Base-by-base conservation (phyloP, 768 basidiomycete species). In the Polyporus arcularius region DNA sequence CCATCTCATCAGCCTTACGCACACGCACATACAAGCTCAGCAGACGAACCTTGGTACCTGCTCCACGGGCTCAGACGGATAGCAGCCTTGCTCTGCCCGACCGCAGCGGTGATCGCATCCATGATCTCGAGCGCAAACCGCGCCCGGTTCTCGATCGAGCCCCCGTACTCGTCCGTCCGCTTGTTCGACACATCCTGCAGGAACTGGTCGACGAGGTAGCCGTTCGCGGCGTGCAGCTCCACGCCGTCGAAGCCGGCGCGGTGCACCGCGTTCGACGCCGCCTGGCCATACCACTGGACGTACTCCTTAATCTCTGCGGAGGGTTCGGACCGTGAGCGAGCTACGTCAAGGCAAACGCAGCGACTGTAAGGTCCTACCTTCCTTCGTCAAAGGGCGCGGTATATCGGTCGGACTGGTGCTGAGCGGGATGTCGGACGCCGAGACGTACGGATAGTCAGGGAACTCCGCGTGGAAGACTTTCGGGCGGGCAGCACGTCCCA, bases 141-240 rank as follows among this genome's bases (percentile, higher is more conserved):
- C 2, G 70, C 63, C 16, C 82, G 72, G 66, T 80, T 80, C 68
- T 80, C 80, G 45, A 81, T 62, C 14, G 74, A 73, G 4, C 83
- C 83, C 8, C 83, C 83, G 67, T 80, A 85, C 59, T 74, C 72
- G 72, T 82, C 82, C 39, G 73, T 78, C 26, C 81, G 76, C 56
- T 74, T 72, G 72, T 83, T 82, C 35, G 71, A 65, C 11, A 67
- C 67, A 52, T 71, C 62, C 61, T 78, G 75, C 11, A 76, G 53
- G 70, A 81, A 80, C 66, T 80, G 78, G 66, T 82, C 76, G 32
- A 71, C 42, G 12, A 75, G 66, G 57, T 74, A 74, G 5, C 74
- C 73, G 57, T 68, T 68, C 26, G 71, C 69, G 53, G 65, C 64
- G 52, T 72, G 70, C 6, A 72, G 21, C 62, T 71, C 68, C 45